These are phyloP conservation scores for Termitomyces sp. DNA, from an alignment of 768 basidiomycete species.

Conservation along the genomic window DNA sequence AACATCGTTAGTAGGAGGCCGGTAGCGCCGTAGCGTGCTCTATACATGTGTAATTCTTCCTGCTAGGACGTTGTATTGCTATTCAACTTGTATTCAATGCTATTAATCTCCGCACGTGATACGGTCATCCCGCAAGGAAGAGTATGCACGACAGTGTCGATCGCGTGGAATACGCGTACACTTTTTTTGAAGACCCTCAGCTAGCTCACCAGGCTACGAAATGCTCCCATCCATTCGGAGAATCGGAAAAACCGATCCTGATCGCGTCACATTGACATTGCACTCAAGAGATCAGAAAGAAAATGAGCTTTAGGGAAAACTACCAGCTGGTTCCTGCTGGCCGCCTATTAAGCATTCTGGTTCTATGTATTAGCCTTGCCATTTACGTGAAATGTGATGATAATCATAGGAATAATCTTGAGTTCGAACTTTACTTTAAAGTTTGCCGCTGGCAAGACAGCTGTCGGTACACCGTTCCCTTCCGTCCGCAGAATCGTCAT, in stretches of 20 bases:
- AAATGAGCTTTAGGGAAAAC: neutral
- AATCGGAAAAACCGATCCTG: neutral
- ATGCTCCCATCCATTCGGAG: neutral
- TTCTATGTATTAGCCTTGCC: neutral
- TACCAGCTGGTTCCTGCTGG: neutral
- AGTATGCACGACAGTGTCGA: neutral
- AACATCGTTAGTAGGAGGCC: constrained; percentile 27
- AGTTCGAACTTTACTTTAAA: constrained; percentile 27
- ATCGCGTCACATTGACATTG: constrained; percentile 2
- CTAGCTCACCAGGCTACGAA: neutral
- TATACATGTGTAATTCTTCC: neutral
- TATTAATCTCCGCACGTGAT: neutral
- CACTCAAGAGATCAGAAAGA: neutral
- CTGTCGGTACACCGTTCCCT: constrained; percentile 10
- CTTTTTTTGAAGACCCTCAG: neutral
- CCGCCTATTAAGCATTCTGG: neutral
- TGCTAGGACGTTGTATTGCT: neutral
- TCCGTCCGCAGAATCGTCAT: constrained; percentile 44
- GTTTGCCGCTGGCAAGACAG: constrained; percentile 21
- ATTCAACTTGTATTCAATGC: neutral
- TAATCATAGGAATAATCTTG: neutral
- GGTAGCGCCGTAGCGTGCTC: neutral
- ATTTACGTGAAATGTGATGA: neutral
- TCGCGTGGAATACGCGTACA: neutral
- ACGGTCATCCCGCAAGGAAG: neutral